Conservation (phyloP, 1,284 basidiomycete genomes). For the Cutaneotrichosporon mucoides region DNA sequence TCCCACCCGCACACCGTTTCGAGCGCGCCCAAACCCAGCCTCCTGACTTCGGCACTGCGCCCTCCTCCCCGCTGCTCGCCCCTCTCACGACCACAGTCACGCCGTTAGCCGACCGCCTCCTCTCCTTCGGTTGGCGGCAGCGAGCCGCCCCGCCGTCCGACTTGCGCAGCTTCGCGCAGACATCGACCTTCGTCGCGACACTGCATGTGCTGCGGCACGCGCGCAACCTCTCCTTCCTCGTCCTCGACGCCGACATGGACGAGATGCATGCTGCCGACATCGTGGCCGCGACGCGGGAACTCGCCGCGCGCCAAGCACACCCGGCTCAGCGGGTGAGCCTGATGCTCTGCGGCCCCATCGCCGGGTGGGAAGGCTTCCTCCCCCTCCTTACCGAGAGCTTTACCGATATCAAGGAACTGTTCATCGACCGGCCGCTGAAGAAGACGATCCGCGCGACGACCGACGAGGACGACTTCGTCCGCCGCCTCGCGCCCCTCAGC, state of each 20-base stretch:
- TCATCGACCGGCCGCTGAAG: constrained; percentile 41
- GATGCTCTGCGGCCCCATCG: constrained; percentile 44
- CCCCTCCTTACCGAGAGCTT: constrained; percentile 29
- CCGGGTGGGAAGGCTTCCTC: constrained; percentile 37
- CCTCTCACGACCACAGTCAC: constrained; percentile 3
- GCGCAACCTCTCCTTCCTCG: constrained; percentile 35
- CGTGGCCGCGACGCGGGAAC: constrained; percentile 25
- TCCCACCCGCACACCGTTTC: neutral
- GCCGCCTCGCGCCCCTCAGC: constrained; percentile 29
- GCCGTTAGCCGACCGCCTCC: constrained; percentile 27
- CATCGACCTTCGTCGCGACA: constrained; percentile 38
- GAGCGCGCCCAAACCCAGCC: too few relatives aligned
- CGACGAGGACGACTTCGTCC: constrained; percentile 30
- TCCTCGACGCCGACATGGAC: constrained; percentile 42
- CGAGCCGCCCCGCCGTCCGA: constrained; percentile 32
- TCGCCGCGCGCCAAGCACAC: constrained; percentile 22
- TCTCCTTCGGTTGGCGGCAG: constrained; percentile 45
- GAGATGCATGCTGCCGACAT: constrained; percentile 34
- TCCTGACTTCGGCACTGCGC: neutral
- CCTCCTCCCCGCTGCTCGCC: neutral
- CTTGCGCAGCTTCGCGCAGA: constrained; percentile 30
- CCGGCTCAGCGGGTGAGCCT: constrained; percentile 26
- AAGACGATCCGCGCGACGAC: constrained; percentile 24
- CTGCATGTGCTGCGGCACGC: constrained; percentile 36
- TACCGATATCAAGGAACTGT: constrained; percentile 40